Evolutionary conservation across 805 yeast genomes (phyloP).

Genomic region (Yarrowia alimentaria): DNA sequence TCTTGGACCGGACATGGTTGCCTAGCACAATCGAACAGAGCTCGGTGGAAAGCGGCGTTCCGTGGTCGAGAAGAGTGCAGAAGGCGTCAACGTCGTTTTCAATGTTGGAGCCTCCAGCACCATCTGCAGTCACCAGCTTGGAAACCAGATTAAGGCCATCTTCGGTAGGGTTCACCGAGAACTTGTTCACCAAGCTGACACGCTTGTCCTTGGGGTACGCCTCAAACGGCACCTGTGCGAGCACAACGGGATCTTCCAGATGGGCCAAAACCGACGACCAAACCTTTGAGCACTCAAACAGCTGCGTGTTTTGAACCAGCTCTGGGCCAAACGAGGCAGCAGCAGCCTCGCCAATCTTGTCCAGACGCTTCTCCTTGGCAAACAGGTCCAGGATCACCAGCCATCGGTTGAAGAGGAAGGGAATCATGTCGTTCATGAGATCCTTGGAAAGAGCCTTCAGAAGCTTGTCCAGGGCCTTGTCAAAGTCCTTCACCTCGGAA

Average conservation of each 20-base stretch:
- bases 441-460: constrained; percentile 6
- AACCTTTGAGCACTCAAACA: constrained; percentile 5
- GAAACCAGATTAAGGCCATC: constrained; percentile 12
- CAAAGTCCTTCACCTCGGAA: constrained; percentile 8
- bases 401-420: constrained; percentile 23
- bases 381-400: constrained; percentile 1
- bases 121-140: neutral
- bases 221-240: neutral
- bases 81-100: constrained; percentile 16
- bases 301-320: constrained; percentile 11
- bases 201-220: constrained; percentile 16
- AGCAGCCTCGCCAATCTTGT: constrained; percentile 6
- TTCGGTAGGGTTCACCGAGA: neutral
- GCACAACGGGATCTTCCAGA: constrained; percentile 8
- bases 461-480: constrained; percentile 8
- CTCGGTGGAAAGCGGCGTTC: constrained; percentile 3
- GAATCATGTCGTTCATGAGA: neutral
- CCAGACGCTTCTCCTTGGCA: constrained; percentile 12
- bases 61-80: constrained; percentile 10
- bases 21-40: constrained; percentile 7
- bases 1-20: constrained; percentile 1
- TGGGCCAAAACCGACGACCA: constrained; percentile 9
- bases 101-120: neutral
- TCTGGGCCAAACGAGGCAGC: neutral
- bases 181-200: constrained; percentile 3